Conservation (phyloP, 257 asterid genomes). For the Nicotiana obtusifolia region DNA sequence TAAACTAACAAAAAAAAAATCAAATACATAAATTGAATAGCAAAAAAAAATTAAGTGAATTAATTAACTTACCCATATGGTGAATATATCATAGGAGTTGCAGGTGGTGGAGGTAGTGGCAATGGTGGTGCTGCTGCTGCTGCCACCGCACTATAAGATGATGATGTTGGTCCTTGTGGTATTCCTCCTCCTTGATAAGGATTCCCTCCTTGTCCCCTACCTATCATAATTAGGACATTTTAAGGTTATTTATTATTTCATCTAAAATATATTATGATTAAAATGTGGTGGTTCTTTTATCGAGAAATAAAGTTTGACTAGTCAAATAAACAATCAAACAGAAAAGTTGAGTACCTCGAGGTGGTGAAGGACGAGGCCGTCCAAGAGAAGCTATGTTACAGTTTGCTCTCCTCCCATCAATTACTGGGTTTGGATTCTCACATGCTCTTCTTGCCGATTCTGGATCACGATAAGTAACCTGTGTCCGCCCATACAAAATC, state of each 20-base stretch:
- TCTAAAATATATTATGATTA: neutral
- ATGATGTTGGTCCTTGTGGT: conserved; percentile 46
- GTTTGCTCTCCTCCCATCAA: conserved; percentile 90
- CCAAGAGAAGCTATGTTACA: conserved; percentile 94
- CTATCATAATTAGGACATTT: conserved; percentile 16
- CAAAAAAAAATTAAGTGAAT: neutral
- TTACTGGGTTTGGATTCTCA: conserved; percentile 76
- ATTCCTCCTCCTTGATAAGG: conserved; percentile 49
- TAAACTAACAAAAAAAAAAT: conserved; percentile 25
- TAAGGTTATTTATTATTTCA: no score
- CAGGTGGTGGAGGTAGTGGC: conserved; percentile 45
- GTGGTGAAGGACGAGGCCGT: conserved; percentile 87
- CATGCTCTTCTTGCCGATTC: conserved; percentile 86
- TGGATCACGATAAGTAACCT: conserved; percentile 92
- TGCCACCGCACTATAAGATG: conserved; percentile 47
- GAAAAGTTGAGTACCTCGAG: conserved; percentile 36
- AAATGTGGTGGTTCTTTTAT: neutral
- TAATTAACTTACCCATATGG: conserved; percentile 70
- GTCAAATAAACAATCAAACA: neutral
- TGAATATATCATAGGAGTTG: conserved; percentile 67
- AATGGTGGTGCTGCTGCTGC: conserved; percentile 31
- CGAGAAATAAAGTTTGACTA: neutral
- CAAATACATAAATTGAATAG: conserved; percentile 3
- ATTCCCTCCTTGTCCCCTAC: conserved; percentile 56
- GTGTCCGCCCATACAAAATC: neutral